Evolutionary conservation across 768 basidiomycete species (phyloP).

Genomic region (Leccinum subgranulosum): DNA sequence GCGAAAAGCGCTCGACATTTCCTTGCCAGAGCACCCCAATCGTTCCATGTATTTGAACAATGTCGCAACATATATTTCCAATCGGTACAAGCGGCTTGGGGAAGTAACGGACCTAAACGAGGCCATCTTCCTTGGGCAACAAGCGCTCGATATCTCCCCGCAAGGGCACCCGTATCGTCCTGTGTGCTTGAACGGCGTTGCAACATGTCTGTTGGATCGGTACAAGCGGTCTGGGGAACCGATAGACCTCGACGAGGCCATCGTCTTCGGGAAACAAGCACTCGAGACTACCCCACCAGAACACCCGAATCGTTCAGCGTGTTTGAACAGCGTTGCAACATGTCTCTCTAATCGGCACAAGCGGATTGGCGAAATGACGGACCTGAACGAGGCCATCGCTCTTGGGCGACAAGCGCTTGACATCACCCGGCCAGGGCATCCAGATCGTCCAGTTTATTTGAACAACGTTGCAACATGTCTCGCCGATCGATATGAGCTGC

Average conservation of each 20-base stretch:
- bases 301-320: neutral
- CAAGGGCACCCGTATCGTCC: neutral
- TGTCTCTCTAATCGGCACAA: neutral
- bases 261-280: neutral
- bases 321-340: neutral
- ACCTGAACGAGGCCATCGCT: neutral
- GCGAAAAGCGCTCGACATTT: neutral
- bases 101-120: neutral
- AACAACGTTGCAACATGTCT: neutral
- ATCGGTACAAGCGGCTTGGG: neutral
- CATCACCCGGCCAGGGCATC: neutral
- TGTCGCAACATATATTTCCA: neutral
- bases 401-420: neutral
- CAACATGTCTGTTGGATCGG: neutral
- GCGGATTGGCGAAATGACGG: neutral
- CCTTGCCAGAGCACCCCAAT: neutral
- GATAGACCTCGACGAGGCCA: neutral
- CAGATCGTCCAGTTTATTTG: neutral
- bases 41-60: neutral
- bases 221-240: neutral
- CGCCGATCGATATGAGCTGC: neutral
- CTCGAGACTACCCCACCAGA: neutral
- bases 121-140: neutral
- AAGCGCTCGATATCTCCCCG: neutral
- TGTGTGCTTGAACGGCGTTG: neutral